Base-by-base conservation (phyloP, 139 green algal genomes). In the Asterochloris erici region DNA sequence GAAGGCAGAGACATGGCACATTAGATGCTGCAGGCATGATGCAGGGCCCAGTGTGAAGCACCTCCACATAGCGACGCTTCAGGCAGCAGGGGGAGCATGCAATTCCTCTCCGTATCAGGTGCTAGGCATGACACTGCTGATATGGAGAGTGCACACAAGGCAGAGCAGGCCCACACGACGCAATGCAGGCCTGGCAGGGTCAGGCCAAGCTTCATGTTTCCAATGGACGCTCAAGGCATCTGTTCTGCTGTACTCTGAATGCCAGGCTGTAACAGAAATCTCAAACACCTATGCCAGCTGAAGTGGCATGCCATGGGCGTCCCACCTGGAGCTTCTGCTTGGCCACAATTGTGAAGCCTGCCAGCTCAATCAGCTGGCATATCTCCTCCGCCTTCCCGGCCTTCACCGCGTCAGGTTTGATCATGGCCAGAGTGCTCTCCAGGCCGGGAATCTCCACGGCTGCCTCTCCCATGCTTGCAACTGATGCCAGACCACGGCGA, bases 341-440 rank as follows among this genome's bases (percentile, higher is more conserved):
- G 0, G 79, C 81, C 26, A 95, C 86, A 71, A 96, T 93, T 9
- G 83, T 90, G 82, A 97, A 97, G 23, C 92, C 93, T 81, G 87
- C 81, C 0, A 89, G 74, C 83, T 95, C 90, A 26, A 92, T 92
- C 0, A 92, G 84, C 77, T 94, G 89, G 81, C 93, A 90, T 73
- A 97, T 97, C 47, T 94, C 89, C 68, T 87, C n/a, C 23, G 86
- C 85, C 12, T 88, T 84, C 26, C 90, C 90, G 23, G 86, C 84
- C 13, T 54, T 29, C 16, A 94, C 87, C 2, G 93, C 92, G 79
- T 96, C 93, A 10, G 93, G 93, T 83, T 96, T 95, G 9, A 96
- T 92, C 54, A 96, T 64, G 0, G 90, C 92, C 16, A 94, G 80
- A 12, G 93, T 96, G 62, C 87, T 79, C 77, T 93, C 82, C 74